These are phyloP conservation scores for Entoloma clypeatum DNA, from an alignment of 1,284 basidiomycete genomes.

Conservation along the genomic window DNA sequence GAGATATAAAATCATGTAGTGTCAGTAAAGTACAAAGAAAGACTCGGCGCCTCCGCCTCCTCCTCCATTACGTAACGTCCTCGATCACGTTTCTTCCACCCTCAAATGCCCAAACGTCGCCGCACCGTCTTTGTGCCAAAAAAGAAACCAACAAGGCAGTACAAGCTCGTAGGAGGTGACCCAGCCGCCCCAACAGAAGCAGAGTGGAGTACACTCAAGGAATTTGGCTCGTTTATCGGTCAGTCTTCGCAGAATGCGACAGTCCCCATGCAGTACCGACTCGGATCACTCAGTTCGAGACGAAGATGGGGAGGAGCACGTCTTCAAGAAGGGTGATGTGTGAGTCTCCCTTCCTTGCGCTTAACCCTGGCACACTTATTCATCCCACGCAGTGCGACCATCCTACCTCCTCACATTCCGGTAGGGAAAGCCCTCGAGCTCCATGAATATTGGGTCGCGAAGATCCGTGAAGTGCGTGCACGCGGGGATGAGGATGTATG, in stretches of 20 bases:
- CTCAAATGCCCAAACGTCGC: constrained; percentile 15
- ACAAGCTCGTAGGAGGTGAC: constrained; percentile 4
- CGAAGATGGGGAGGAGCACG: constrained; percentile 21
- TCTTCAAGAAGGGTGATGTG: constrained; percentile 28
- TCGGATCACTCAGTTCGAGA: constrained; percentile 20
- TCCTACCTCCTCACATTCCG: constrained; percentile 21
- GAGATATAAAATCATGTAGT: constrained; percentile 49
- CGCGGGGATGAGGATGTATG: constrained; percentile 24
- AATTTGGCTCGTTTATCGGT: constrained; percentile 21
- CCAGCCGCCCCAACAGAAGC: constrained; percentile 15
- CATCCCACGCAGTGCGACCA: constrained; percentile 25
- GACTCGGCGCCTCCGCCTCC: no score
- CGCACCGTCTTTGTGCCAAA: constrained; percentile 1
- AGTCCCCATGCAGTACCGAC: neutral
- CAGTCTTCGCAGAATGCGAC: constrained; percentile 1
- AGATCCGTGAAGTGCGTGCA: constrained; percentile 37
- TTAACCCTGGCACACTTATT: neutral
- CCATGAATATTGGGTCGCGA: constrained; percentile 30
- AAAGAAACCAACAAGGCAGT: constrained; percentile 9
- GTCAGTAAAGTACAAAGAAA: neutral
- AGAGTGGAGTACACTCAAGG: constrained; percentile 16
- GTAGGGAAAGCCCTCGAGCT: constrained; percentile 14
- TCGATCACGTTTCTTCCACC: constrained; percentile 2
- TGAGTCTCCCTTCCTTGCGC: constrained; percentile 3
- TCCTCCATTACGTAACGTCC: neutral